Conservation (phyloP, 1,139 yeast genomes). For the Arxiozyma bovina region DNA sequence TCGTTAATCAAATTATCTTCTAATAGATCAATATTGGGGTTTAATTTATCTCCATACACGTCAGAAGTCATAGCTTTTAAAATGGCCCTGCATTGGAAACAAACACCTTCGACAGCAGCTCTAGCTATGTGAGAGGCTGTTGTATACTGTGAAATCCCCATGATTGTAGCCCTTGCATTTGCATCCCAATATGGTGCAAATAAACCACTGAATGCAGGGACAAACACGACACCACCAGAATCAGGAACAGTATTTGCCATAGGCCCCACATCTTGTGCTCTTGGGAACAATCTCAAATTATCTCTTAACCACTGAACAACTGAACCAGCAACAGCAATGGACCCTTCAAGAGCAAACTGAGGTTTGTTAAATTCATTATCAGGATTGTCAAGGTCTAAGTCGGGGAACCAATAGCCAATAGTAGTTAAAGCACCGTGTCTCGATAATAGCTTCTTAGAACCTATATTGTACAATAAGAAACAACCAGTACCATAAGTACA, state of each 20-base stretch:
- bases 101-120: slow-evolving; percentile 92
- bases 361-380: slow-evolving; percentile 48
- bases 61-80: slow-evolving; percentile 84
- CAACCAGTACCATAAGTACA: slow-evolving; percentile 98
- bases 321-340: slow-evolving; percentile 93
- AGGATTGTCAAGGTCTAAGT: slow-evolving; percentile 38
- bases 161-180: slow-evolving; percentile 84
- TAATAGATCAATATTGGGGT: slow-evolving; percentile 31
- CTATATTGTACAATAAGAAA: slow-evolving; percentile 83
- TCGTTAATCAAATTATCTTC: slow-evolving; percentile 29
- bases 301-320: slow-evolving; percentile 93
- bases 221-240: slow-evolving; percentile 89
- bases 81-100: slow-evolving; percentile 88
- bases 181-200: slow-evolving; percentile 97
- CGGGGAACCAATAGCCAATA: slow-evolving; percentile 82
- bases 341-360: slow-evolving; percentile 87
- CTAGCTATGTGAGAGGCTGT: slow-evolving; percentile 82
- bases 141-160: slow-evolving; percentile 87
- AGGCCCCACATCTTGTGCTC: slow-evolving; percentile 84
- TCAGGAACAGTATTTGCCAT: slow-evolving; percentile 73
- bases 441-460: slow-evolving; percentile 54
- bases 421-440: slow-evolving; percentile 82
- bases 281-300: slow-evolving; percentile 71
- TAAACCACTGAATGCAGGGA: slow-evolving; percentile 89
- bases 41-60: slow-evolving; percentile 41